Evolutionary conservation across 768 basidiomycete genomes (phyloP).

Genomic region (Xerocomus brunneocitrinus): DNA sequence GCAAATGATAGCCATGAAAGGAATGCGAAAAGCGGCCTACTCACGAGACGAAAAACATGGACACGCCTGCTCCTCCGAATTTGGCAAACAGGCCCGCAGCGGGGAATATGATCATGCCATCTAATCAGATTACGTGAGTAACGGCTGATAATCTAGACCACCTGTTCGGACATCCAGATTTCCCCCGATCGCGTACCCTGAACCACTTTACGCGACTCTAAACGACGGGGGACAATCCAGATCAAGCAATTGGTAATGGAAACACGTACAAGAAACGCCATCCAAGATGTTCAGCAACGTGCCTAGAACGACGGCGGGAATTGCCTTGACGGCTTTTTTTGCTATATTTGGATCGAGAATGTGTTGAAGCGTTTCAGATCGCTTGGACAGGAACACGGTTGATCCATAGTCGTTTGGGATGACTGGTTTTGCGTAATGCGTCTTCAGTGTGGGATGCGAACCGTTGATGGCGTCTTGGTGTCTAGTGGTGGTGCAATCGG

Average conservation of each 20-base stretch:
- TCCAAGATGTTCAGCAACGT: constrained; percentile 87
- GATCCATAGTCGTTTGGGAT: constrained; percentile 9
- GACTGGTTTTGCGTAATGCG: constrained; percentile 5
- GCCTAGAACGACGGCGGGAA: constrained; percentile 87
- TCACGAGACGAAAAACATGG: constrained; percentile 89
- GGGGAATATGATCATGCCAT: constrained; percentile 97
- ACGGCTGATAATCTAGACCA: not conserved
- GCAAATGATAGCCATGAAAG: not conserved
- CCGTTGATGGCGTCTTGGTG: constrained; percentile 1
- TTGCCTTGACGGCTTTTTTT: constrained; percentile 31
- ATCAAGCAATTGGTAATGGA: not conserved
- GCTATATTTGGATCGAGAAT: constrained; percentile 18
- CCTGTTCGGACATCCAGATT: not conserved
- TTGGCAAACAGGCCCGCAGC: constrained; percentile 71
- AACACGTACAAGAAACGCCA: constrained; percentile 78
- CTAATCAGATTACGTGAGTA: constrained; percentile 32
- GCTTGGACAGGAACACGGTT: constrained; percentile 1
- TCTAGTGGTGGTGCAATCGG: constrained; percentile 6
- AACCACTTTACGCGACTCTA: constrained; percentile 5
- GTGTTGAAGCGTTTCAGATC: constrained; percentile 5
- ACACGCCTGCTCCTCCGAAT: constrained; percentile 86
- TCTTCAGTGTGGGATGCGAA: not conserved
- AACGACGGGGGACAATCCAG: not conserved
- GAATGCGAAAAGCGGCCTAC: constrained; percentile 19
- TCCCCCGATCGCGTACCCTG: constrained; percentile 1